Conservation (phyloP, 352 stramenopile species). For the Saprolegnia diclina region DNA sequence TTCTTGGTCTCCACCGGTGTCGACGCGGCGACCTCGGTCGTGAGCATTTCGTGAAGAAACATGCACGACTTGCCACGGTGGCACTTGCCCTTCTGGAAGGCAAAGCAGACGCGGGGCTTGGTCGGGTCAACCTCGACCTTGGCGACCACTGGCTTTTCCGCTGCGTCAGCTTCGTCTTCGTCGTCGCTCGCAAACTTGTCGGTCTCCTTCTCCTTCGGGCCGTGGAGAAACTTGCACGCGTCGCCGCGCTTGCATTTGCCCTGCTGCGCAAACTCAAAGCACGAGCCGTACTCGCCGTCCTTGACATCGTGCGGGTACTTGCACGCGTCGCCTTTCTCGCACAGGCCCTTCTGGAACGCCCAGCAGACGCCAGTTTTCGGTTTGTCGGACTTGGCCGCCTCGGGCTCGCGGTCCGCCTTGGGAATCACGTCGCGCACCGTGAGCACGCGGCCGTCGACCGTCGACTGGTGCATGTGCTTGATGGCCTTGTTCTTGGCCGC, state of each 20-base stretch:
- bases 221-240: slow-evolving; percentile 65
- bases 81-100: slow-evolving; percentile 69
- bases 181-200: background rate
- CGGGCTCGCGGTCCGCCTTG: slow-evolving; percentile 56
- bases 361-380: slow-evolving; percentile 47
- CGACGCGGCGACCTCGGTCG: slow-evolving; percentile 7
- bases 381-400: slow-evolving; percentile 36
- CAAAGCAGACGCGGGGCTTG: slow-evolving; percentile 61
- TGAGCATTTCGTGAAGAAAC: slow-evolving; percentile 54
- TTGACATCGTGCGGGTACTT: slow-evolving; percentile 72
- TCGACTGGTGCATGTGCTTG: slow-evolving; percentile 69
- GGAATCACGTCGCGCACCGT: slow-evolving; percentile 68
- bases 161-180: background rate
- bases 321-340: slow-evolving; percentile 58
- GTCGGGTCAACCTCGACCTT: slow-evolving; percentile 23
- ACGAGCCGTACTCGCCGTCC: slow-evolving; percentile 65
- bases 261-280: slow-evolving; percentile 75
- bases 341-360: slow-evolving; percentile 73
- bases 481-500: slow-evolving; percentile 68
- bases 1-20: background rate
- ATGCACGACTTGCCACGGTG: slow-evolving; percentile 66
- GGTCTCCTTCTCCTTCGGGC: slow-evolving; percentile 18
- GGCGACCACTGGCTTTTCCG: slow-evolving; percentile 14
- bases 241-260: slow-evolving; percentile 61
- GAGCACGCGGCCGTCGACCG: slow-evolving; percentile 58